A percentile compares a stretch with the other conserved stretches of the same genome.
These are phyloP conservation scores for Dryas drummondii DNA, from an alignment of 306 rosid genomes.

Conservation along the genomic window DNA sequence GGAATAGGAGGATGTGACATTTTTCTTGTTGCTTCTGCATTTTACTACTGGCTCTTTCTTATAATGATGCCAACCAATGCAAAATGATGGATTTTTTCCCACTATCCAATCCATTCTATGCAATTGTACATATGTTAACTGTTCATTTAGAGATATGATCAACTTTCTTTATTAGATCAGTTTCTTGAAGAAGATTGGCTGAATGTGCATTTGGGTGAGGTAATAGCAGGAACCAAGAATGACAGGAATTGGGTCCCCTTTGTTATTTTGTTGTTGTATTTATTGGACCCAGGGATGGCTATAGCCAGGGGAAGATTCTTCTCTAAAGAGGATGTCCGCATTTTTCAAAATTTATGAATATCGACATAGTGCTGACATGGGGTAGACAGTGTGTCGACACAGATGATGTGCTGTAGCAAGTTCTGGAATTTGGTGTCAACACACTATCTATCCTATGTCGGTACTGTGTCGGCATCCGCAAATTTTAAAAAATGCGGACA, in stretches of 20 bases:
- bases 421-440: no score
- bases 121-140: not conserved
- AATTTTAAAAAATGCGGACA: no score
- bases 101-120: not conserved
- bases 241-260: constrained; percentile 27
- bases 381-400: no score
- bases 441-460: no score
- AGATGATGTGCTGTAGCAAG: no score
- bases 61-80: constrained; percentile 2
- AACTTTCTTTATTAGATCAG: not conserved
- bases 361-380: no score
- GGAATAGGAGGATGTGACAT: not conserved
- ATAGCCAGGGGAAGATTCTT: not conserved
- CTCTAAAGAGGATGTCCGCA: no score
- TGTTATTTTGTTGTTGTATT: constrained; percentile 2
- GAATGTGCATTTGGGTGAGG: constrained; percentile 10
- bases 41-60: not conserved
- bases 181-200: constrained; percentile 11
- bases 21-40: constrained; percentile 8
- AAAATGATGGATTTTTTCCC: not conserved
- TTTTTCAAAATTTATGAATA: no score
- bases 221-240: constrained; percentile 1
- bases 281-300: not conserved
- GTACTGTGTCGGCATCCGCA: no score
- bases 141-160: not conserved